These are phyloP conservation scores for Coemansia sp. DNA, from an alignment of 192 early-diverging fungal species.

Conservation along the genomic window DNA sequence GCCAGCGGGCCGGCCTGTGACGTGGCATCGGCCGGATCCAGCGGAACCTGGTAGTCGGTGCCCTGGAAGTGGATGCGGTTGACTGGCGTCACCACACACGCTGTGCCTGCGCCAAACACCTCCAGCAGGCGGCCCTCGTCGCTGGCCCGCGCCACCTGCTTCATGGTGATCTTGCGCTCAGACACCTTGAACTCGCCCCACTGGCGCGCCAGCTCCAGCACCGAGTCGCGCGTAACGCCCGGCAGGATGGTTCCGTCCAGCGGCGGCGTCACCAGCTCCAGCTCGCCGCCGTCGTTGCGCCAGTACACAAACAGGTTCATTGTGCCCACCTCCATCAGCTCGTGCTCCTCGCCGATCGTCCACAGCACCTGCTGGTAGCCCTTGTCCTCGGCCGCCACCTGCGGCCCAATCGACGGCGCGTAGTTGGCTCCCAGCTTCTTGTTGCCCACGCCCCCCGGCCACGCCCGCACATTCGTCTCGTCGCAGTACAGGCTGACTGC, in stretches of 20 bases:
- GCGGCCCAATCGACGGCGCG: slow-evolving; percentile 61
- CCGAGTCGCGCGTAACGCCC: slow-evolving; percentile 93
- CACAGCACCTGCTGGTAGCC: slow-evolving; percentile 95
- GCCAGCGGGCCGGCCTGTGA: slow-evolving; percentile 86
- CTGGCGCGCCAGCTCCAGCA: slow-evolving; percentile 69
- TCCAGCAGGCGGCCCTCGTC: slow-evolving; percentile 81
- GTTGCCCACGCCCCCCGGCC: slow-evolving; percentile 93
- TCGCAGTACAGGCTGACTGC: slow-evolving; percentile 86
- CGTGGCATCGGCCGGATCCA: slow-evolving; percentile 76
- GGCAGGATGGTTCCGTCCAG: slow-evolving; percentile 94
- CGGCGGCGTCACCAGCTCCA: slow-evolving; percentile 85
- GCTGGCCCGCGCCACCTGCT: slow-evolving; percentile 69
- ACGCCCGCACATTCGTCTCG: slow-evolving; percentile 83
- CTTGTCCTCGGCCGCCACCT: slow-evolving; percentile 80
- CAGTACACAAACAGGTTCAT: slow-evolving; percentile 95
- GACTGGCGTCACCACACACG: slow-evolving; percentile 92
- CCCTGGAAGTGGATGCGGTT: slow-evolving; percentile 80
- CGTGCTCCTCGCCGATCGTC: slow-evolving; percentile 83
- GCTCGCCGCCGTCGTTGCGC: slow-evolving; percentile 80
- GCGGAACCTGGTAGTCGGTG: slow-evolving; percentile 77
- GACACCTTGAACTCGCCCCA: slow-evolving; percentile 90
- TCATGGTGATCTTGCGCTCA: slow-evolving; percentile 83
- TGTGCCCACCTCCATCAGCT: slow-evolving; percentile 94
- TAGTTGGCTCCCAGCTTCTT: slow-evolving; percentile 82
- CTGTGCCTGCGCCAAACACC: slow-evolving; percentile 95